Evolutionary conservation across 495 filamentous ascomycete genomes (phyloP).

Genomic region (Penicillium flavigenum): DNA sequence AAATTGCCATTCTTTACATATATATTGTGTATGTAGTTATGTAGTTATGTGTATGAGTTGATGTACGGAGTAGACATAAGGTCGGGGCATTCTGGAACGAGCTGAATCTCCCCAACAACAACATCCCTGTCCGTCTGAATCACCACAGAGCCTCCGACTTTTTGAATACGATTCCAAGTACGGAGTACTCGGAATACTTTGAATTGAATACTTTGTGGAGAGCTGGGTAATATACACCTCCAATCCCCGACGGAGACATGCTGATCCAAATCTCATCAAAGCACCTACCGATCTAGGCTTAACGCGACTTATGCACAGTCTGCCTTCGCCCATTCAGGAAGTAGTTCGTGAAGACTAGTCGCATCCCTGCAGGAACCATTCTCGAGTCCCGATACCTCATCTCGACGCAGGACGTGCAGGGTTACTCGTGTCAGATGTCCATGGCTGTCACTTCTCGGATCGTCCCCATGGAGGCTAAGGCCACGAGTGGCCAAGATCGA

Average conservation of each 20-base stretch:
- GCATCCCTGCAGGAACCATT: conserved; percentile 26
- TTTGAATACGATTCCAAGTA: neutral
- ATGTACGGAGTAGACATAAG: neutral
- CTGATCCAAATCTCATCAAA: neutral
- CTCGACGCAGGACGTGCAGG: conserved; percentile 24
- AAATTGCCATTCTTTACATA: conserved; percentile 2
- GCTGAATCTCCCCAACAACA: conserved; percentile 8
- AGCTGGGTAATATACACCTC: neutral
- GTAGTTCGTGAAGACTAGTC: conserved; percentile 22
- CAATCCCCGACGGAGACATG: neutral
- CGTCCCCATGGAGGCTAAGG: conserved; percentile 8
- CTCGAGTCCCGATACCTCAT: conserved; percentile 7
- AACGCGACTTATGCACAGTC: neutral
- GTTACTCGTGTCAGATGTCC: conserved; percentile 11
- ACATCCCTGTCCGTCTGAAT: conserved; percentile 25
- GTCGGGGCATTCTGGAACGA: neutral
- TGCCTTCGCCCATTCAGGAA: conserved; percentile 13
- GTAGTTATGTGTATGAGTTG: neutral
- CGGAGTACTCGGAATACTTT: neutral
- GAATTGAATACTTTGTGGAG: neutral
- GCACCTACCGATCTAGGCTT: neutral
- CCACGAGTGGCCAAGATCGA: conserved; percentile 3
- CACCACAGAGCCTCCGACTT: conserved; percentile 21
- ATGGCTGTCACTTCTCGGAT: conserved; percentile 13
- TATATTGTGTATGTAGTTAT: neutral